Conservation (phyloP, 768 basidiomycete species). For the Dioszegia hungarica region DNA sequence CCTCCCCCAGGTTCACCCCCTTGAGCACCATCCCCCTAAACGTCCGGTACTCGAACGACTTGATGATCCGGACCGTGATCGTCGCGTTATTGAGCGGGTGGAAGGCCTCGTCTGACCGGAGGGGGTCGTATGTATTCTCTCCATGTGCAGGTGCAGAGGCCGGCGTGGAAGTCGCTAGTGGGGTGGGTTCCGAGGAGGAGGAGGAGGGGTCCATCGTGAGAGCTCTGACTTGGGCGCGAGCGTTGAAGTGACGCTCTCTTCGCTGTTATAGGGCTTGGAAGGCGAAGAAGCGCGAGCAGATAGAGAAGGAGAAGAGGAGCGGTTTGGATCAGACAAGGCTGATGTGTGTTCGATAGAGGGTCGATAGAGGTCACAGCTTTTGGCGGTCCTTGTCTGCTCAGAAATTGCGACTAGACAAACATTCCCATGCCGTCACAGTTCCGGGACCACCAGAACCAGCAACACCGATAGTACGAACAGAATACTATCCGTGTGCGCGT, state of each 20-base stretch:
- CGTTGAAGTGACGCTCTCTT: too few species aligned
- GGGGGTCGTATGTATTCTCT: constrained; percentile 1
- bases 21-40: constrained; percentile 80
- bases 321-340: not conserved
- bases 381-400: too few species aligned
- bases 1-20: constrained; percentile 68
- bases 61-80: constrained; percentile 85
- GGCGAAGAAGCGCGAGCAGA: too few species aligned
- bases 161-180: not conserved
- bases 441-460: too few species aligned
- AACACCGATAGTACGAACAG: too few species aligned
- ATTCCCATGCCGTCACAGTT: too few species aligned
- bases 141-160: constrained; percentile 9
- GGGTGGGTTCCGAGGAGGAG: not conserved
- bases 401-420: too few species aligned
- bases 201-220: not conserved
- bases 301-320: not conserved
- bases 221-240: too few species aligned
- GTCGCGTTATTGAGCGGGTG: constrained; percentile 62
- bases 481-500: too few species aligned
- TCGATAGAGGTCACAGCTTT: too few species aligned
- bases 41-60: constrained; percentile 88
- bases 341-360: too few species aligned
- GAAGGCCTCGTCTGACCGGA: constrained; percentile 14
- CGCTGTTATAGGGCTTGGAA: too few species aligned